A percentile compares a stretch with the other conserved stretches of the same genome.
Conservation (phyloP, 139 green algal species). For the Chlamydomonas applanata region DNA sequence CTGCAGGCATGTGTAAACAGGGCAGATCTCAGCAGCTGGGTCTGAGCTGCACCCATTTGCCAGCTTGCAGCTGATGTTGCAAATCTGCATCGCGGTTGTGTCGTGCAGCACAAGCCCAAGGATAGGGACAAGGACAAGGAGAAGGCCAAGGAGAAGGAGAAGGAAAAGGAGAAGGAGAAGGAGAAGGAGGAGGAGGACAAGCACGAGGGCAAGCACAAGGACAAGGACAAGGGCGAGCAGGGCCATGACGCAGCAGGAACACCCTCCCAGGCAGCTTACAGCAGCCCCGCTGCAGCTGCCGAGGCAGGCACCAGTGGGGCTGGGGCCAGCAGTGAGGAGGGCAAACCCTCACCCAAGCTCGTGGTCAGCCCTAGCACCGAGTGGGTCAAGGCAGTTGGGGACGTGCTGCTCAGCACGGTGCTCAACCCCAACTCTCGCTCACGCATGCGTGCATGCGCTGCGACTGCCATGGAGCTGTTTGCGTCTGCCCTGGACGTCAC, state of each 20-base stretch:
- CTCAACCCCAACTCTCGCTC: not conserved
- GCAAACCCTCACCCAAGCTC: no score
- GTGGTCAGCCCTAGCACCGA: not conserved
- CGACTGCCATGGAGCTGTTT: not conserved
- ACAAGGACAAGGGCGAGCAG: no score
- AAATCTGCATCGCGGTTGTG: no score
- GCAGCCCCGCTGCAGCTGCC: not conserved
- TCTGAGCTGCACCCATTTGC: no score
- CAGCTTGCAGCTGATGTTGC: no score
- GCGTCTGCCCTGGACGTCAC: not conserved
- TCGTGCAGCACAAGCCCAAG: no score
- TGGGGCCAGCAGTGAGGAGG: not conserved
- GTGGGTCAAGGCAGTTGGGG: not conserved
- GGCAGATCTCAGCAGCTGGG: no score
- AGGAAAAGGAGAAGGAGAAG: not conserved
- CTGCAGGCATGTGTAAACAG: no score
- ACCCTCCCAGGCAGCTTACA: no score
- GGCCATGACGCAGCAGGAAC: no score
- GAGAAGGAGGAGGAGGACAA: not conserved
- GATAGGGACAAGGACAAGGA: no score
- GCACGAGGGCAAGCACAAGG: not conserved
- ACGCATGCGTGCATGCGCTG: constrained; percentile 5
- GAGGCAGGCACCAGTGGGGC: not conserved
- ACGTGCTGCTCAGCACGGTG: not conserved
- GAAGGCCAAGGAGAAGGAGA: not conserved